Base-by-base conservation (phyloP, 192 early-diverging fungal species). In the Backusella westeae region DNA sequence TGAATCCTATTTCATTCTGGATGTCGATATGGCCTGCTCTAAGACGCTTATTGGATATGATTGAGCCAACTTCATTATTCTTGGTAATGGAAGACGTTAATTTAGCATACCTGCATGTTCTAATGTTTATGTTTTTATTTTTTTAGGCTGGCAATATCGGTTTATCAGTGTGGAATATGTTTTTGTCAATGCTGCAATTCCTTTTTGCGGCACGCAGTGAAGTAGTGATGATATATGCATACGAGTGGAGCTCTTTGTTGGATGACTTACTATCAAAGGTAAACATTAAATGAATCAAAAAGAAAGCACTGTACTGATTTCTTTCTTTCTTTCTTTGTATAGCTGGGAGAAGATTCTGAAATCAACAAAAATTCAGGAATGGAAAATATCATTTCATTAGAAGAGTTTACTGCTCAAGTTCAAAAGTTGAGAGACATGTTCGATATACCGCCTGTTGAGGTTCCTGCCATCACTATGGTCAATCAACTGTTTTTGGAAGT, bases 181-280 rank as follows among this genome's bases (percentile, higher is more conserved):
- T 83, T 72, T 46, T 83, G 34, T 80, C 80, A 8, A 39, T 85
- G 36, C 65, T 85, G 3, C 76, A 82, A 53, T 85, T 85, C 69
- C 52, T 85, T 14, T 77, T 77, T 72, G 32, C 72, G 10, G 49
- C 66, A 53, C 79, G 81, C 26, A 81, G 79, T 70, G 78, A 78
- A 59, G 77, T 79, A 38, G 67, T 78, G 1, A 66, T 80, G 72
- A 59, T 81, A 12, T 76, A 83, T 67, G 76, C 82, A 2, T 78
- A 79, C 41, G 84, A 85, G 66, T 85, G 84, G 84, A 78, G 72
- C 21, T 72, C 52, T 10, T 63, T 85, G 36, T 72, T 85, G 53
- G 84, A 83, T 72, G 53, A 65, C 52, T 68, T 85, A 6, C 17
- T 71, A 35, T 19, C 5, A 49, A 36, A 71, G n/a, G 84, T 85